These are phyloP conservation scores for Erythrophleum ivorense DNA, from an alignment of 331 rosid genomes.

Conservation along the genomic window DNA sequence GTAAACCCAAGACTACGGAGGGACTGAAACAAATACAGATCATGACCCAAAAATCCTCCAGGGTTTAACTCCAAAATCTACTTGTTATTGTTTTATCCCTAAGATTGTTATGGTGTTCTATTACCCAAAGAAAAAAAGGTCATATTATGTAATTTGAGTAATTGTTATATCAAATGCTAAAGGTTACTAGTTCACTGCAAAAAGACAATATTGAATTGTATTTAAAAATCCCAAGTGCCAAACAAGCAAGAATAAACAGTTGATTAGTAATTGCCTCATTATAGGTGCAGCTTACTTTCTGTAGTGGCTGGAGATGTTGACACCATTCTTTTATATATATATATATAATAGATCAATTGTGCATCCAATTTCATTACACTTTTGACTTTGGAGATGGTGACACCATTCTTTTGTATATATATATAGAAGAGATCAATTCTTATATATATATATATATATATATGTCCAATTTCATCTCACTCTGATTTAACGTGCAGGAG, in stretches of 20 bases:
- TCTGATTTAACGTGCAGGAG: constrained; percentile 23
- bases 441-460: background rate
- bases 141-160: constrained; percentile 16
- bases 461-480: constrained; percentile 20
- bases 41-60: constrained; percentile 62
- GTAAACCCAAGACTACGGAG: constrained; percentile 50
- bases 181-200: background rate
- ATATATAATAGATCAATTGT: no score
- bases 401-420: background rate
- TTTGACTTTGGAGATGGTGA: background rate
- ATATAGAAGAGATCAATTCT: no score
- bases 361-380: no score
- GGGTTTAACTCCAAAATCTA: constrained; percentile 29
- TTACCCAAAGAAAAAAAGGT: no score
- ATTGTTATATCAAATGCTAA: constrained; percentile 21
- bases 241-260: background rate
- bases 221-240: background rate
- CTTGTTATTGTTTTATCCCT: background rate
- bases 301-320: background rate
- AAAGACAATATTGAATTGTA: constrained; percentile 8
- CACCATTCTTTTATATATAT: no score
- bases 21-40: constrained; percentile 48
- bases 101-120: background rate
- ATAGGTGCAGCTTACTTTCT: background rate
- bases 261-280: background rate